Base-by-base conservation (phyloP, 768 basidiomycete genomes). In the Pholiota molesta region DNA sequence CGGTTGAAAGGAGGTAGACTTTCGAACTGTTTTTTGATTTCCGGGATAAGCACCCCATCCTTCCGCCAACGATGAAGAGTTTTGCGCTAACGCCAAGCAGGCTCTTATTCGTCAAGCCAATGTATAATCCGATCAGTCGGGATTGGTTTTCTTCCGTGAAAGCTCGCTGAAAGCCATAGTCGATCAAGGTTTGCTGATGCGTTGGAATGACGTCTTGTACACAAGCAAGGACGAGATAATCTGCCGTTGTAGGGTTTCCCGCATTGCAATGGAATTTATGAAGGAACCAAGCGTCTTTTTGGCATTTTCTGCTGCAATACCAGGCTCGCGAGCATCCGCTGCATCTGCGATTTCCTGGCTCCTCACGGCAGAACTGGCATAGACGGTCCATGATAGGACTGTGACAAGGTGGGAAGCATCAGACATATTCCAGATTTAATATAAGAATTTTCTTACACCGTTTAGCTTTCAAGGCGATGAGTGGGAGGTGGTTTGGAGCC, bases 251-350 rank as follows among this genome's bases (percentile, higher is more conserved):
- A 8, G 40, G 37, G 10, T 67, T 60, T 21, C 63, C 39, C 8
- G 49, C 54, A 1, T 73, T 69, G 65, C 76, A 78, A 17, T 75
- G 59, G 54, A 78, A 75, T 13, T 76, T 73, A 55, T 78, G 78
- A 10, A 28, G 9, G 3, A 62, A 40, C 77, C 77, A 78, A 40
- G 72, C 40, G 0, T 29, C 21, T 33, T 61, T 63, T 60, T 79
- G 78, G 55, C 75, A 77, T 21, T 59, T 13, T 39, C 53, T 17
- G 52, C 66, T 69, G 69, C 77, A 79, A 54, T 78, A 78, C 74
- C 73, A 74, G 7, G 60, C 69, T 21, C 63, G 65, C 23, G 57
- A 57, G 59, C 73, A 74, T 7, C 67, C 71, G 26, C 67, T 16
- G 52, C 74, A 75, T 52, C 31, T 62, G 13, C 16, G 28, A 13